A percentile compares a stretch with the other conserved stretches of the same genome.
Evolutionary conservation across 352 stramenopile genomes (phyloP).

Genomic region (Globisporangium takayamanum): DNA sequence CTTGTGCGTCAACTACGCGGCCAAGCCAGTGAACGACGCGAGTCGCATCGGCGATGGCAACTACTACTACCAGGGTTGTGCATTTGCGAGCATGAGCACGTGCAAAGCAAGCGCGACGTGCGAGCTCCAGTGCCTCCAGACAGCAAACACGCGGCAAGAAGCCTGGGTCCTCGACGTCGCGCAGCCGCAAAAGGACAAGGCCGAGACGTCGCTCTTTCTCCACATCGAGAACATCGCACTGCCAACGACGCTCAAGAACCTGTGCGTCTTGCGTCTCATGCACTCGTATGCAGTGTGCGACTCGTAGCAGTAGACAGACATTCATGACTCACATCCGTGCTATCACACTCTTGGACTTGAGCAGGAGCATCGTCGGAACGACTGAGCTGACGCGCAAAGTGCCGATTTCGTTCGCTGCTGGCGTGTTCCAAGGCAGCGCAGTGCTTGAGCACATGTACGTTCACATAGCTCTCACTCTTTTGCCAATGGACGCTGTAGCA

Average conservation of each 20-base stretch:
- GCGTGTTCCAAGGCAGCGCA: conserved; percentile 39
- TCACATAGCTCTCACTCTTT: background rate
- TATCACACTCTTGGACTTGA: background rate
- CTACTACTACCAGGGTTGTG: conserved; percentile 63
- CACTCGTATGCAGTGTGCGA: background rate
- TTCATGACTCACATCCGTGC: background rate
- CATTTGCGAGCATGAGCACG: conserved; percentile 35
- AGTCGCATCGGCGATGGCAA: conserved; percentile 35
- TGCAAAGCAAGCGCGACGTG: conserved; percentile 51
- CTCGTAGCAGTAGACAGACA: background rate
- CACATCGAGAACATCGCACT: conserved; percentile 41
- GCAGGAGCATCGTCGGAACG: conserved; percentile 48
- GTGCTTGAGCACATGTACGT: conserved; percentile 46
- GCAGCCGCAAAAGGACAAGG: conserved; percentile 58
- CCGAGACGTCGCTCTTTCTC: conserved; percentile 55
- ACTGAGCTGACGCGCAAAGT: conserved; percentile 47
- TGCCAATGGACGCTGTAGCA: background rate
- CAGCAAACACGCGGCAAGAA: conserved; percentile 18
- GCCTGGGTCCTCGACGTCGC: conserved; percentile 55
- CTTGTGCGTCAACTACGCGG: conserved; percentile 63
- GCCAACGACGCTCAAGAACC: conserved; percentile 43
- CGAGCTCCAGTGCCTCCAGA: conserved; percentile 62
- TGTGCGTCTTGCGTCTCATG: conserved; percentile 30
- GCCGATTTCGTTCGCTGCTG: conserved; percentile 44
- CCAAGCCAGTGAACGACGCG: conserved; percentile 17